Conservation (phyloP, 148 eudicot genomes). For the Chenopodium suecicum region DNA sequence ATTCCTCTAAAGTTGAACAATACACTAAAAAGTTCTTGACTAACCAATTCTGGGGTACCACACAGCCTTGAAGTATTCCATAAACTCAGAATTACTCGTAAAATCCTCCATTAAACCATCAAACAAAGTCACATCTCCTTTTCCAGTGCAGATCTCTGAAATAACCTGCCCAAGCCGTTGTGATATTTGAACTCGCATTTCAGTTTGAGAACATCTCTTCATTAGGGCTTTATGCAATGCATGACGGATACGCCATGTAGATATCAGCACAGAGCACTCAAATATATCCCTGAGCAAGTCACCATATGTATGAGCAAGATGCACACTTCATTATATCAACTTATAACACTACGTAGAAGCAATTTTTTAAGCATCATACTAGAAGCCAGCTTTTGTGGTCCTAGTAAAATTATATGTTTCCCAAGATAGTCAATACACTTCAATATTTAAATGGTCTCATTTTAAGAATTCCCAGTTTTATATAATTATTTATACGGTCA, state of each 20-base stretch:
- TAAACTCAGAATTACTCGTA: slow-evolving; percentile 54
- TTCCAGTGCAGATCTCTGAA: slow-evolving; percentile 50
- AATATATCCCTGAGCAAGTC: slow-evolving; percentile 75
- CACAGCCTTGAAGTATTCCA: slow-evolving; percentile 83
- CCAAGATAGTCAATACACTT: neutral
- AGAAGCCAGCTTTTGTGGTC: neutral
- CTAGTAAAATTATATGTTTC: neutral
- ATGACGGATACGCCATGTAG: slow-evolving; percentile 94
- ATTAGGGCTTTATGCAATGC: slow-evolving; percentile 90
- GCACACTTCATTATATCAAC: neutral
- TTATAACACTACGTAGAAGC: neutral
- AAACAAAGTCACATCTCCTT: slow-evolving; percentile 46
- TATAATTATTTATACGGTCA: neutral
- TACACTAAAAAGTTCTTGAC: slow-evolving; percentile 8
- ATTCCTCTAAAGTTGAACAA: neutral
- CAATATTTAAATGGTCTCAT: neutral
- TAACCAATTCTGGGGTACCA: slow-evolving; percentile 93
- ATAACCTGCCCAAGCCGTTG: slow-evolving; percentile 61
- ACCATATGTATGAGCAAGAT: slow-evolving; percentile 5
- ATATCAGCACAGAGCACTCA: slow-evolving; percentile 82
- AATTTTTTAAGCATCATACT: neutral
- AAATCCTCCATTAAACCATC: slow-evolving; percentile 61
- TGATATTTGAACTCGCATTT: slow-evolving; percentile 54
- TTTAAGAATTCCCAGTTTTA: neutral
- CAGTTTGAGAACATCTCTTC: slow-evolving; percentile 59